Conservation (phyloP, 2,329 filamentous ascomycete species). For the Claviceps pusilla region DNA sequence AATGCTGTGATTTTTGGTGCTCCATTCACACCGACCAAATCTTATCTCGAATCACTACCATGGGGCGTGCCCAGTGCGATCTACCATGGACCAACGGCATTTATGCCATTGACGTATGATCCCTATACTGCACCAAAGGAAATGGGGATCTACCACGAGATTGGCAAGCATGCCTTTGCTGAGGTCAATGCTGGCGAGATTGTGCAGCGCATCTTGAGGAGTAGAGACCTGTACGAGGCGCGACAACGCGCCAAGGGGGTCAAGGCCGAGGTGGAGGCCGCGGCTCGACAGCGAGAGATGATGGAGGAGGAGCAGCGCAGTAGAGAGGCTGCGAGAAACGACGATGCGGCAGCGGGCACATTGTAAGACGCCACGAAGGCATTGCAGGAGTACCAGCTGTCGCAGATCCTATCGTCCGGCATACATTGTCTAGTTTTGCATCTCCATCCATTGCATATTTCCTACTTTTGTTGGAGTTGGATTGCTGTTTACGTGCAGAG, state of each 20-base stretch:
- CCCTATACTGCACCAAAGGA: slow-evolving; percentile 68
- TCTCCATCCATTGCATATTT: background rate
- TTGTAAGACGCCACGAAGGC: background rate
- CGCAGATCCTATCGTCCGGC: background rate
- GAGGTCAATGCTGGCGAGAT: slow-evolving; percentile 88
- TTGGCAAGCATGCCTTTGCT: slow-evolving; percentile 62
- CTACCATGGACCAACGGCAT: slow-evolving; percentile 91
- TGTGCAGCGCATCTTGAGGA: slow-evolving; percentile 77
- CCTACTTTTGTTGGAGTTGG: too few species aligned
- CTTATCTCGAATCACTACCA: slow-evolving; percentile 63
- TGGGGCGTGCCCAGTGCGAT: slow-evolving; percentile 62
- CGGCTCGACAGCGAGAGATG: slow-evolving; percentile 45
- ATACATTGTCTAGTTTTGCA: background rate
- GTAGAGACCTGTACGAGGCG: slow-evolving; percentile 77
- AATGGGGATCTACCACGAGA: slow-evolving; percentile 72
- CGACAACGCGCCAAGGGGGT: slow-evolving; percentile 79
- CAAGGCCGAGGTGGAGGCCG: slow-evolving; percentile 64
- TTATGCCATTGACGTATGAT: slow-evolving; percentile 68
- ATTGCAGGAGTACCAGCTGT: background rate
- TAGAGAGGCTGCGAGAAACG: slow-evolving; percentile 26
- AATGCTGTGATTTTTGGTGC: slow-evolving; percentile 79
- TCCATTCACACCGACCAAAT: slow-evolving; percentile 68
- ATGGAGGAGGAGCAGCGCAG: slow-evolving; percentile 43
- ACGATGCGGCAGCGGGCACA: background rate
- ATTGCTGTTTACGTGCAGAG: too few species aligned